These are phyloP conservation scores for Cyclotella distinguenda DNA, from an alignment of 108 stramenopile genomes.

Conservation along the genomic window DNA sequence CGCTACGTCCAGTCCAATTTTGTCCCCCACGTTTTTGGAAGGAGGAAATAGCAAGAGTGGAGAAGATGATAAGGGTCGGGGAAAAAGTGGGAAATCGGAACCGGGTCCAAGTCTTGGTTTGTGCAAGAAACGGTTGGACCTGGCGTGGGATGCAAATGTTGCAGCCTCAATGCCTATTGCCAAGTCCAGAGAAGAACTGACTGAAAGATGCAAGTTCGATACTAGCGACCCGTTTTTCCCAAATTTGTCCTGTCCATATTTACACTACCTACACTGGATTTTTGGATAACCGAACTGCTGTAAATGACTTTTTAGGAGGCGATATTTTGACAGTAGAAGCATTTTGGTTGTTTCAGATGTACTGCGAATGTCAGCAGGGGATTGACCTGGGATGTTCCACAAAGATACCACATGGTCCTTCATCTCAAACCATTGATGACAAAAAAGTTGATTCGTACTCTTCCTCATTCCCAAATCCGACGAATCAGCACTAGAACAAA, in stretches of 20 bases:
- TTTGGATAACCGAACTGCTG: background rate
- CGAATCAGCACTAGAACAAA: background rate
- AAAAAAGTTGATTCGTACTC: too few relatives aligned
- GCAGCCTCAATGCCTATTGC: background rate
- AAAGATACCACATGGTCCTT: too few relatives aligned
- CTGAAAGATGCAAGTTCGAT: background rate
- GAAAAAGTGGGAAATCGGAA: background rate
- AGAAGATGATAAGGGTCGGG: background rate
- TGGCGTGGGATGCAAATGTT: constrained; percentile 11
- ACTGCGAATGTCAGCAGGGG: constrained; percentile 8
- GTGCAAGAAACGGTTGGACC: constrained; percentile 1
- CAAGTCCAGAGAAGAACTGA: background rate
- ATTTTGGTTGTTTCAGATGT: background rate
- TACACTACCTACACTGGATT: constrained; percentile 5
- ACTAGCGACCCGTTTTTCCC: background rate
- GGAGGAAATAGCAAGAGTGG: too few relatives aligned
- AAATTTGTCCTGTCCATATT: constrained; percentile 8
- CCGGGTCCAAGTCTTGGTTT: background rate
- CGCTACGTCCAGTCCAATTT: constrained; percentile 2
- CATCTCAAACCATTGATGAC: too few relatives aligned
- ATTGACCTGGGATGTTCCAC: background rate
- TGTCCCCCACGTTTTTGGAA: constrained; percentile 2
- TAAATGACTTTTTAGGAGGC: background rate
- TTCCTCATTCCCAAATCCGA: too few relatives aligned
- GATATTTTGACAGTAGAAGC: background rate